A percentile compares a stretch with the other conserved stretches of the same genome.
Conservation (phyloP, 768 basidiomycete genomes). For the Hericium coralloides region DNA sequence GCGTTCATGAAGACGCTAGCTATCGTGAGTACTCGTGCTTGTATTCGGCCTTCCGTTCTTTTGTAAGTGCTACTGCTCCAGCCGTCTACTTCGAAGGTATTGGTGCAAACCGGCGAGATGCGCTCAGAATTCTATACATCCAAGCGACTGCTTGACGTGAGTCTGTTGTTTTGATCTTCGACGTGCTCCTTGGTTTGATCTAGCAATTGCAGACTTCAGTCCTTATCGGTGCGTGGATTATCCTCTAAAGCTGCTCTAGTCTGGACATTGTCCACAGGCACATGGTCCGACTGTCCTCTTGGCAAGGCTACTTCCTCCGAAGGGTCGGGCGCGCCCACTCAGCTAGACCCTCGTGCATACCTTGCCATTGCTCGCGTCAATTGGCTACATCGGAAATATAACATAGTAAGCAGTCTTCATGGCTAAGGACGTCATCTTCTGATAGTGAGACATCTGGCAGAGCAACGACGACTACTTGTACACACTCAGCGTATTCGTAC, state of each 20-base stretch:
- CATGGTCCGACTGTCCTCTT: background rate
- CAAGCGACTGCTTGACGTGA: background rate
- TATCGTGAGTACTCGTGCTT: background rate
- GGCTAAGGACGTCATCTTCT: too few species aligned
- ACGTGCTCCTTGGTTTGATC: too few species aligned
- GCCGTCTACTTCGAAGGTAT: background rate
- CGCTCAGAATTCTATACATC: background rate
- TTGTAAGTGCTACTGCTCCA: background rate
- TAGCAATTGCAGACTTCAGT: background rate
- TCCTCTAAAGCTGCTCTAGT: background rate
- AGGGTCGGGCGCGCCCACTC: background rate
- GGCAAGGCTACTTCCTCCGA: background rate
- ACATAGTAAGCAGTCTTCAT: background rate
- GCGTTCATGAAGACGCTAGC: background rate
- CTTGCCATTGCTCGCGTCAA: background rate
- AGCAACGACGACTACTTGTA: background rate
- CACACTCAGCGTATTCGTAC: background rate
- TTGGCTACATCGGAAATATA: background rate
- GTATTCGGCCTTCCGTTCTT: background rate
- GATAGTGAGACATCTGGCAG: background rate
- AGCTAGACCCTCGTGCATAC: background rate
- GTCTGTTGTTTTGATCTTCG: background rate
- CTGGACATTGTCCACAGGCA: background rate
- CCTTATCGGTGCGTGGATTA: background rate
- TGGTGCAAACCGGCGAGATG: background rate